Evolutionary conservation across 768 basidiomycete genomes (phyloP).

Genomic region (Amanita inopinata): DNA sequence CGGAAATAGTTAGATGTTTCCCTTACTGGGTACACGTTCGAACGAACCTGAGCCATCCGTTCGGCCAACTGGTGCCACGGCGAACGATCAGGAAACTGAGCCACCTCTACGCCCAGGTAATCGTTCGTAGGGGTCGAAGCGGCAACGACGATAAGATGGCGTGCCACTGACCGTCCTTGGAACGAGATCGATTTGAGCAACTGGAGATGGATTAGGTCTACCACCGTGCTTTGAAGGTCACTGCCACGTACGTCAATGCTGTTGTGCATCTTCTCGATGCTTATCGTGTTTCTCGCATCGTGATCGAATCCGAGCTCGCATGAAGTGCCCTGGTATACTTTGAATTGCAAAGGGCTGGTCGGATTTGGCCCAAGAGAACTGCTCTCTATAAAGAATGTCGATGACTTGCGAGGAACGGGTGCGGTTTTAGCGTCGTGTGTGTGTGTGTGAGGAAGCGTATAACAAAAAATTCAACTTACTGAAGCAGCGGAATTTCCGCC

Average conservation of each 20-base stretch:
- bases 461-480: constrained; percentile 23
- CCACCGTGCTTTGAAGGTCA: not conserved
- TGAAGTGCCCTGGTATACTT: constrained; percentile 26
- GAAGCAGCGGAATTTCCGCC: constrained; percentile 26
- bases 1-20: constrained; percentile 2
- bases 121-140: constrained; percentile 34
- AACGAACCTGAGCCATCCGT: constrained; percentile 34
- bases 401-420: not conserved
- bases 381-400: constrained; percentile 22
- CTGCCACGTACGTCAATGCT: constrained; percentile 33
- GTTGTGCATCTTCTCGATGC: constrained; percentile 30
- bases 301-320: constrained; percentile 33
- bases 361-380: constrained; percentile 25
- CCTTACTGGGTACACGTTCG: not conserved
- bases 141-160: constrained; percentile 48
- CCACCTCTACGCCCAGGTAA: constrained; percentile 17
- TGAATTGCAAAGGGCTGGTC: constrained; percentile 30
- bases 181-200: constrained; percentile 24
- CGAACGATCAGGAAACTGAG: constrained; percentile 21
- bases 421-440: not conserved
- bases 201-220: constrained; percentile 14
- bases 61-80: constrained; percentile 34
- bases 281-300: constrained; percentile 33
- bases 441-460: not conserved
- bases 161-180: constrained; percentile 23